Conservation (phyloP, 2,329 filamentous ascomycete species). For the Fusarium phyllophilum region DNA sequence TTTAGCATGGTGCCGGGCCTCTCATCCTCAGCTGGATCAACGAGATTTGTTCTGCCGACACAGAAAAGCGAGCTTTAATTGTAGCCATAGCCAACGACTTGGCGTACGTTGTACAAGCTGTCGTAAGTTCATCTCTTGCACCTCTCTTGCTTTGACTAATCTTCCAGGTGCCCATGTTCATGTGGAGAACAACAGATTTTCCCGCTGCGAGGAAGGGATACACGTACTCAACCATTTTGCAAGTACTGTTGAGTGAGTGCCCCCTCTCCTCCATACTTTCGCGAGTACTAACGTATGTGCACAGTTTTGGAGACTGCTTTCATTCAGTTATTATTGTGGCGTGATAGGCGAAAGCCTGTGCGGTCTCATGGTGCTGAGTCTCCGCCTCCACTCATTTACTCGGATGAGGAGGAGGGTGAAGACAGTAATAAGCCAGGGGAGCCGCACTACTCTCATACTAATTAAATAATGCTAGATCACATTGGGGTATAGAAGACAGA, state of each 20-base stretch:
- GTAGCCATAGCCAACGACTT: constrained; percentile 21
- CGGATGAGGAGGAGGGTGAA: background rate
- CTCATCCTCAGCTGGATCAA: constrained; percentile 40
- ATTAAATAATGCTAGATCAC: background rate
- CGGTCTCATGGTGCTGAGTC: background rate
- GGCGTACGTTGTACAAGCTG: constrained; percentile 31
- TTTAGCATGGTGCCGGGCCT: constrained; percentile 23
- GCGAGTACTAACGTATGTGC: background rate
- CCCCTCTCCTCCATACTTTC: no score
- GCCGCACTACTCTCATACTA: background rate
- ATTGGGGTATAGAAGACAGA: background rate
- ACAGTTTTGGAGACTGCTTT: background rate
- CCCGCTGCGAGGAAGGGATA: background rate
- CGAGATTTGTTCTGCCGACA: constrained; percentile 34
- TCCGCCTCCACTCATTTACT: background rate
- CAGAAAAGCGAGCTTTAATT: constrained; percentile 33
- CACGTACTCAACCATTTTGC: background rate
- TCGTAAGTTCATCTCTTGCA: background rate
- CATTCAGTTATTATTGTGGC: background rate
- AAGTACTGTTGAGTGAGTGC: background rate
- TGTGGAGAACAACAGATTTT: constrained; percentile 3
- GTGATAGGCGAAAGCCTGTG: background rate
- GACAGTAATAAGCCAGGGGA: background rate
- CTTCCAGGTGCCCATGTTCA: background rate
- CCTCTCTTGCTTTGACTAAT: background rate